Evolutionary conservation across 768 basidiomycete species (phyloP), one percentile per base, ranked within the genome.

Genomic region (Suillus decipiens): DNA sequence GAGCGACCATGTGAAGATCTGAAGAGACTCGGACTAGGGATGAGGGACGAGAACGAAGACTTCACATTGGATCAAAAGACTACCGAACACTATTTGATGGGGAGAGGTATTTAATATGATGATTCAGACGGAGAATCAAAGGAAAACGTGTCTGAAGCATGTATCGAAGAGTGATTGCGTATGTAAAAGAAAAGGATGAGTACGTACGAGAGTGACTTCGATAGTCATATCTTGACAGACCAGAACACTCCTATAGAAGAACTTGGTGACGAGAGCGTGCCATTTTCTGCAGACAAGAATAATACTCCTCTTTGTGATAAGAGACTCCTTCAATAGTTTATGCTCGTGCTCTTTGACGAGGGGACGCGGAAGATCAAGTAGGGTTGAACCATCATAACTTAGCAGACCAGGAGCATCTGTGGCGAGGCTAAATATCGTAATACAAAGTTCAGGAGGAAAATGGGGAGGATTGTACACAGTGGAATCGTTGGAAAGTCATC

Each of bases 371-470:
- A 73, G 55, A 43, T 70, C 70, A n/a, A 64, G 63, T 33, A 59
- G 64, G 53, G 60, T 36, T 12, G 47, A 45, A 22, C 15, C 42
- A 37, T 62, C 65, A 22, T 60, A 68, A 36, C 63, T 57, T 39
- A 73, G 58, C 39, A 66, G 56, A 9, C 51, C 50, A 14, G 53
- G 66, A 6, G 67, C 28, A 41, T 64, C 58, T 4, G 72, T 66
- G 12, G 70, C 70, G 37, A 68, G 61, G 39, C 39, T 19, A 55
- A 75, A 75, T 36, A 75, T 66, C 42, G 47, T 67, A 19, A 72
- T 65, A 72, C 73, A 75, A 45, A 75, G 60, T 63, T 73, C 73
- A 22, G 73, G 72, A 34, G 72, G 72, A 14, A 75, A 64, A 12
- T 15, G 59, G 10, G 59, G 55, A n/a, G 59, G n/a, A 1, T 42